Base-by-base conservation (phyloP, 257 asterid species). In the Nicotiana otophora region DNA sequence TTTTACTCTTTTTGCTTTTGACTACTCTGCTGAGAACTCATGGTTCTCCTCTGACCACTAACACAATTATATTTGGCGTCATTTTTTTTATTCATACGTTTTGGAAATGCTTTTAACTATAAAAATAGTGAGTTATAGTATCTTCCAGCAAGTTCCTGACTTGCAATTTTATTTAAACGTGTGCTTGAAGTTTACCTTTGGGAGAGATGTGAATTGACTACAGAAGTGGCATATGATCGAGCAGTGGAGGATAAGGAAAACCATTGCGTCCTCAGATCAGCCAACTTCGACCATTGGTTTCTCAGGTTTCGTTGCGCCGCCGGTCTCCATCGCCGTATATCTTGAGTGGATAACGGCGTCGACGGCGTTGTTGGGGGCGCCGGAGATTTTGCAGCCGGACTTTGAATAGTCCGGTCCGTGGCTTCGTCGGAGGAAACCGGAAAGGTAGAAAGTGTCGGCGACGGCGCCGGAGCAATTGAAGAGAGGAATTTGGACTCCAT, bases 201-300 rank as follows among this genome's bases (percentile, higher is more conserved):
- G 74, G 98, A 91, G 66, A 96, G 98, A 85, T 88, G 89, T 33
- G 91, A 93, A 86, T 94, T 96, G 80, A 91, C 97, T 16, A 94
- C 76, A 79, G 88, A 81, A 48, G 96, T 90, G 85, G 97, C 98
- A 68, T 94, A 90, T 63, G 93, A 86, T 81, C 94, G 97, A 84
- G 90, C 91, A n/a, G 87, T 19, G 30, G 97, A 74, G 62, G 94
- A 84, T 58, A 90, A 83, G 36, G 94, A 84, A 81, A 80, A 84
- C 99, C 99, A 96, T 53, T 94, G 94, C 8, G 85, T 90, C 78
- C 91, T 83, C 51, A 90, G 91, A 74, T 90, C 86, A 67, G 83
- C 83, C 85, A 96, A 87, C 83, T 92, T 92, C 58, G 97, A 90
- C 98, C 98, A 96, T 58, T 96, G 98, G 86, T 96, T 94, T 89